Base-by-base conservation (phyloP, 495 filamentous ascomycete genomes). In the Trichoderma orchidacearum region DNA sequence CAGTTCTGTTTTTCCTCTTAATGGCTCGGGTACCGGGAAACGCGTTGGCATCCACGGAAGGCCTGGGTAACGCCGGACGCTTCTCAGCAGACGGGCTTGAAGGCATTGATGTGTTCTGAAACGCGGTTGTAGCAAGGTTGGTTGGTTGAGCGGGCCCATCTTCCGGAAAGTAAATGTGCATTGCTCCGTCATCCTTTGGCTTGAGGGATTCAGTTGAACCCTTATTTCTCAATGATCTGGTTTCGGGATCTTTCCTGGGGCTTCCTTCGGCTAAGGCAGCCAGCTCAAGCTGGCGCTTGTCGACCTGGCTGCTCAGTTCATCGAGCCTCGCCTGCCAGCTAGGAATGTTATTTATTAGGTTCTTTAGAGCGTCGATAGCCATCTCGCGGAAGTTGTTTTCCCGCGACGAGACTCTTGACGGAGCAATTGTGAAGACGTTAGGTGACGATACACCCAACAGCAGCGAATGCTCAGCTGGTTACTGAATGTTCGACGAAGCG, bases 201-300 rank as follows among this genome's bases (percentile, higher is more conserved):
- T 68, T 75, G 32, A 85, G 72, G 13, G 82, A 85, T 60, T 85
- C 84, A 18, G 80, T 81, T 6, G 84, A 85, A 15, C 78, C 80
- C 54, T 78, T 77, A 63, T 80, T 82, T 50, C 75, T 73, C n/a
- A 78, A 61, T 11, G 78, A 77, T 50, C 66, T 65, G n/a, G 63
- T 63, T 25, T 57, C 58, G 11, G 51, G 56, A 15, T 61, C 62
- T 27, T 59, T 61, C 28, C 64, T 57, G 34, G 53, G 55, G 29
- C 56, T 56, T 35, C 62, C 62, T 32, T 72, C 72, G 28, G 76
- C 68, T 28, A 79, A 63, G 48, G 68, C 63, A 23, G 78, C 72
- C 59, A 89, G 82, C 67, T 89, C 85, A 36, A 76, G 67, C 66
- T 89, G 84, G 68, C 83, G 86, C 58, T 77, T 73, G 32, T 81